Base-by-base conservation (phyloP, 1,284 basidiomycete genomes). In the Boletus smithii region DNA sequence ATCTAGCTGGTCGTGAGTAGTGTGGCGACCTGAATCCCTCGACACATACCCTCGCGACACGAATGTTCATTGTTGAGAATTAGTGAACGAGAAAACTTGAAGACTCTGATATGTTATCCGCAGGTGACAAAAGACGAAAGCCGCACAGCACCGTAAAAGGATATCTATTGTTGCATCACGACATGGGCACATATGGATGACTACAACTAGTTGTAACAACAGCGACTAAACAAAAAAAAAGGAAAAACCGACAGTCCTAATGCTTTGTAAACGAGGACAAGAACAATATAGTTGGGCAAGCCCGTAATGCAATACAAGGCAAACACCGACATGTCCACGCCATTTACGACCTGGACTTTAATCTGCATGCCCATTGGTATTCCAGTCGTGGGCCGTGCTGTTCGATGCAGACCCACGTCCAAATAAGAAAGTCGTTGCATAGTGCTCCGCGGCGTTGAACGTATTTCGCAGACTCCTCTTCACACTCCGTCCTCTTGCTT, bases 401-500 rank as follows among this genome's bases (percentile, higher is more conserved):
- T 53, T 64, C 16, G 63, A 65, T 20, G 53, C 37, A 14, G 63
- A 66, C 38, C 54, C 53, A 26, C 73, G 67, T 17, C 82, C 81
- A 53, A 85, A 83, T 26, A 85, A 68, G 54, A 87, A 75, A 6
- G 79, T 74, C 48, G 70, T 78, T 4, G 83, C 79, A 56, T 81
- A 82, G 47, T 82, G 77, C 58, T 88, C 85, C 8, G 85, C 84
- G 22, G 75, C 80, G 48, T 73, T 79, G 44, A 86, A 62, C 6
- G 83, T 84, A 53, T 76, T 85, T 42, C 84, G 74, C 42, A 86
- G 57, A 53, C 78, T 82, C 53, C 80, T 72, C 61, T 77, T 83
- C 27, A 81, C 80, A 56, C 75, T 81, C 53, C 83, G 69, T 20
- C 80, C 81, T 44, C 75, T 60, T 62, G 59, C 65, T 53, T 72